Evolutionary conservation across 768 basidiomycete genomes (phyloP).

Genomic region (Cytidiella melzeri): DNA sequence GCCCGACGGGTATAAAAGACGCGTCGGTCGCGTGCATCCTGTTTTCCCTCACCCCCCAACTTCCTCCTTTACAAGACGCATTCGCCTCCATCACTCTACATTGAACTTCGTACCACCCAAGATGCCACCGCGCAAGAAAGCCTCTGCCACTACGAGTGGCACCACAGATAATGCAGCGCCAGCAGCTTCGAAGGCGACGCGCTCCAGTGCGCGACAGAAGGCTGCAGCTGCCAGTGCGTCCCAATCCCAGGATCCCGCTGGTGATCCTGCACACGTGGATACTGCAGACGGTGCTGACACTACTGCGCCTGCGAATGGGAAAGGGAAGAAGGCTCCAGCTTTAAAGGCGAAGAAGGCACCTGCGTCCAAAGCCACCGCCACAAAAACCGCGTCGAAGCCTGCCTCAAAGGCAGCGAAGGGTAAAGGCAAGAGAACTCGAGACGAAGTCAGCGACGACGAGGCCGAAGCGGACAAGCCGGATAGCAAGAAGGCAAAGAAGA

Average conservation of each 20-base stretch:
- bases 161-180: conserved; percentile 26
- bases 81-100: neutral
- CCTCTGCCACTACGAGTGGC: conserved; percentile 26
- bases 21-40: neutral
- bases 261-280: conserved; percentile 7
- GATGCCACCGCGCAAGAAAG: conserved; percentile 43
- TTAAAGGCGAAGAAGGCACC: conserved; percentile 14
- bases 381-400: conserved; percentile 15
- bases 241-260: too few relatives aligned
- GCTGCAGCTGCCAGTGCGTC: conserved; percentile 9
- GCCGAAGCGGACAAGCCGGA: conserved; percentile 14
- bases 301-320: conserved; percentile 14
- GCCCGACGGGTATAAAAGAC: neutral
- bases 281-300: conserved; percentile 15
- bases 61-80: neutral
- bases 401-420: conserved; percentile 13
- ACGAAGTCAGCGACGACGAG: conserved; percentile 3
- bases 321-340: conserved; percentile 13
- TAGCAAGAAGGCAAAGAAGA: conserved; percentile 11
- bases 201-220: conserved; percentile 25
- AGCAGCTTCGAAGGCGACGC: conserved; percentile 26
- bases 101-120: neutral
- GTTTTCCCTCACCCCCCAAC: neutral
- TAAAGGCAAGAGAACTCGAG: conserved; percentile 14
- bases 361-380: conserved; percentile 16